phyloP scores from a whole-genome alignment of 2,329 filamentous ascomycete genomes.

The Epichloe coenophiala region DNA sequence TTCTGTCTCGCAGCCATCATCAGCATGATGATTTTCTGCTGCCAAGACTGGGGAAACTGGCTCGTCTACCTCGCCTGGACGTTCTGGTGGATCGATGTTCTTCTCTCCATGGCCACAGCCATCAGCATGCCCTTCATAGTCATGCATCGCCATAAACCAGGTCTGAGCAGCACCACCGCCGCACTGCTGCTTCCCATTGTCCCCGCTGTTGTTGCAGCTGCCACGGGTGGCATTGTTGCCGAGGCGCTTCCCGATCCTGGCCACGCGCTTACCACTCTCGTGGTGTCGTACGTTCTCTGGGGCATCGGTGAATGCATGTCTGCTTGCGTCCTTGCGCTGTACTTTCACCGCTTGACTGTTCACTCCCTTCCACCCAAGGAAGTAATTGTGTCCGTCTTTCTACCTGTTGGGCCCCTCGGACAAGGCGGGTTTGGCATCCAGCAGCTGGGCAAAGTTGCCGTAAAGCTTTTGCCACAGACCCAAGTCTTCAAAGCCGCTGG shows the following conservation, averaged over 20 bases:
- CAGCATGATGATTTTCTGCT: slow-evolving; percentile 48
- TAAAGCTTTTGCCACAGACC: slow-evolving; percentile 25
- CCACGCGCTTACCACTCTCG: slow-evolving; percentile 46
- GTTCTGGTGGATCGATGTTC: slow-evolving; percentile 44
- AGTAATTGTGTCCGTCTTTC: slow-evolving; percentile 53
- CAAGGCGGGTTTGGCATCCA: slow-evolving; percentile 49
- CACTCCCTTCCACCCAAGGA: slow-evolving; percentile 54
- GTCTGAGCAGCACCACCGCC: slow-evolving; percentile 47
- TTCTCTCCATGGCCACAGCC: slow-evolving; percentile 38
- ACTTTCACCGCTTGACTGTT: slow-evolving; percentile 54
- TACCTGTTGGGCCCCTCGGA: slow-evolving; percentile 53
- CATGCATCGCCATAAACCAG: slow-evolving; percentile 30
- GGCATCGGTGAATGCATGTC: slow-evolving; percentile 47
- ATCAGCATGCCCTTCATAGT: slow-evolving; percentile 44
- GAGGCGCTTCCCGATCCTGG: slow-evolving; percentile 39
- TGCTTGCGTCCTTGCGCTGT: slow-evolving; percentile 50
- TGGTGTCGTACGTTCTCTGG: slow-evolving; percentile 57
- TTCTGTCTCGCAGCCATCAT: slow-evolving; percentile 33
- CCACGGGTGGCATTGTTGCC: slow-evolving; percentile 50
- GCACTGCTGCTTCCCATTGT: slow-evolving; percentile 54
- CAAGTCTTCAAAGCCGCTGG: slow-evolving; percentile 31
- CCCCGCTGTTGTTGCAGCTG: slow-evolving; percentile 50
- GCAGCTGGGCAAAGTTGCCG: slow-evolving; percentile 35
- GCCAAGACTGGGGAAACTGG: slow-evolving; percentile 48
- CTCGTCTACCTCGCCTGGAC: slow-evolving; percentile 41